A percentile compares a stretch with the other conserved stretches of the same genome.
Conservation (phyloP, 768 basidiomycete species). For the Boletus subparvulus region DNA sequence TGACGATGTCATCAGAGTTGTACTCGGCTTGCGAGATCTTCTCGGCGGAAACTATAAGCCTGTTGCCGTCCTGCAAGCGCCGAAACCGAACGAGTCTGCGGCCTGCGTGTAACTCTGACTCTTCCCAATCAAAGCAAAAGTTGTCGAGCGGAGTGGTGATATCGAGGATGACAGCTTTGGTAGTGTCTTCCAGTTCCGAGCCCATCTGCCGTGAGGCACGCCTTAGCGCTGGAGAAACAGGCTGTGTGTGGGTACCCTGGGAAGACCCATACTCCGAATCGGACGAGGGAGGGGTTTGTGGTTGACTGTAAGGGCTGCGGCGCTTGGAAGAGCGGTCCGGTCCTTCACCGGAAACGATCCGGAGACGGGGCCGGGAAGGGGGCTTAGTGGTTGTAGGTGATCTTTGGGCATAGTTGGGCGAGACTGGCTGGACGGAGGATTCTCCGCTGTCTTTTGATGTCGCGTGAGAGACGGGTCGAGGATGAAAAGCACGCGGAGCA, state of each 20-base stretch:
- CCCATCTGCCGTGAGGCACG: slow-evolving; percentile 22
- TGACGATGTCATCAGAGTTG: slow-evolving; percentile 70
- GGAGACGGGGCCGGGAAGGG: slow-evolving; percentile 26
- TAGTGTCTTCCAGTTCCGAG: slow-evolving; percentile 40
- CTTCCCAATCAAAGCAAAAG: slow-evolving; percentile 58
- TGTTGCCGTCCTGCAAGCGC: slow-evolving; percentile 73
- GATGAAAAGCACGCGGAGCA: not conserved
- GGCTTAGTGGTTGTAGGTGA: not conserved
- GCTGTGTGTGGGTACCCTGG: slow-evolving; percentile 10
- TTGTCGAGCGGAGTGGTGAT: slow-evolving; percentile 55
- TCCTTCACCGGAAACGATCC: slow-evolving; percentile 25
- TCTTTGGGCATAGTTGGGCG: not conserved
- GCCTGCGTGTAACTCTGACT: slow-evolving; percentile 63
- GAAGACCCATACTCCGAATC: slow-evolving; percentile 37
- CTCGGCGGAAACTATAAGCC: slow-evolving; percentile 77
- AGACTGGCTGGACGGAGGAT: not conserved
- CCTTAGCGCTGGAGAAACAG: slow-evolving; percentile 18
- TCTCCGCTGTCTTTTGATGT: slow-evolving; percentile 9
- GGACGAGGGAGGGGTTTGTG: slow-evolving; percentile 43
- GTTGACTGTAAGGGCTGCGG: slow-evolving; percentile 39
- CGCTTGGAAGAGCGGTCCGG: slow-evolving; percentile 35
- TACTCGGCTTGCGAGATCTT: slow-evolving; percentile 74
- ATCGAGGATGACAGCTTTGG: slow-evolving; percentile 59
- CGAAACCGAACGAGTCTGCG: slow-evolving; percentile 87
- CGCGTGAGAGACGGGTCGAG: not conserved